Percentiles rank a stretch among this genome's conserved stretches.
Evolutionary conservation across 192 early-diverging fungal genomes (phyloP).

Genomic region (Entrophospora sp.): DNA sequence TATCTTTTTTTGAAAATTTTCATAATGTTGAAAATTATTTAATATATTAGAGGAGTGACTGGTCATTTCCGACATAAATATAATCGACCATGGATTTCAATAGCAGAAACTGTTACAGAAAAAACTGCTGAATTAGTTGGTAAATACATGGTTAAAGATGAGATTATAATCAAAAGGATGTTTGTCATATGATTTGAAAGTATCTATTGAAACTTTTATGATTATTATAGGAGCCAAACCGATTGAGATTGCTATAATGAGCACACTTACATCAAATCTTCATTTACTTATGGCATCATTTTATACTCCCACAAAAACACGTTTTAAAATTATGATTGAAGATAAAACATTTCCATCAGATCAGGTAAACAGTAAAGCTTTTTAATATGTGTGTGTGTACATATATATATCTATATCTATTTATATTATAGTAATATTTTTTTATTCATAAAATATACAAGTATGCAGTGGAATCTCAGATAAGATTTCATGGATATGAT

Average conservation of each 20-base stretch:
- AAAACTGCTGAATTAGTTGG: slow-evolving; percentile 76
- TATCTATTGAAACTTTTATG: too few species aligned
- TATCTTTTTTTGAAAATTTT: background rate
- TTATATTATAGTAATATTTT: too few species aligned
- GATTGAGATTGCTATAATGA: slow-evolving; percentile 85
- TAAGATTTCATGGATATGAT: slow-evolving; percentile 69
- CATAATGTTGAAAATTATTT: background rate
- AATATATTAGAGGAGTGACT: slow-evolving; percentile 58
- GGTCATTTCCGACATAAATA: slow-evolving; percentile 83
- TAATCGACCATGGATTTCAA: slow-evolving; percentile 76
- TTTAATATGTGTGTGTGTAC: too few species aligned
- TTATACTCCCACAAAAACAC: slow-evolving; percentile 67
- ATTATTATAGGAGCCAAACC: slow-evolving; percentile 60
- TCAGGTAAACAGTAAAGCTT: slow-evolving; percentile 39
- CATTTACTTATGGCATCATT: slow-evolving; percentile 89
- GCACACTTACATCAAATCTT: slow-evolving; percentile 84
- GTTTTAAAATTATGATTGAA: slow-evolving; percentile 88
- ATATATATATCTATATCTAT: background rate
- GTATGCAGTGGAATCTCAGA: slow-evolving; percentile 88
- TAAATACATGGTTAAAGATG: slow-evolving; percentile 26
- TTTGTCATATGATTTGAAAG: too few species aligned
- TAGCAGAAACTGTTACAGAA: slow-evolving; percentile 69
- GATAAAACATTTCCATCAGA: slow-evolving; percentile 91
- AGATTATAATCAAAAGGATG: too few species aligned
- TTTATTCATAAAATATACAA: too few species aligned